Evolutionary conservation across 768 basidiomycete genomes (phyloP), one percentile per base, ranked within the genome.

Genomic region (Boletellus ananiceps): DNA sequence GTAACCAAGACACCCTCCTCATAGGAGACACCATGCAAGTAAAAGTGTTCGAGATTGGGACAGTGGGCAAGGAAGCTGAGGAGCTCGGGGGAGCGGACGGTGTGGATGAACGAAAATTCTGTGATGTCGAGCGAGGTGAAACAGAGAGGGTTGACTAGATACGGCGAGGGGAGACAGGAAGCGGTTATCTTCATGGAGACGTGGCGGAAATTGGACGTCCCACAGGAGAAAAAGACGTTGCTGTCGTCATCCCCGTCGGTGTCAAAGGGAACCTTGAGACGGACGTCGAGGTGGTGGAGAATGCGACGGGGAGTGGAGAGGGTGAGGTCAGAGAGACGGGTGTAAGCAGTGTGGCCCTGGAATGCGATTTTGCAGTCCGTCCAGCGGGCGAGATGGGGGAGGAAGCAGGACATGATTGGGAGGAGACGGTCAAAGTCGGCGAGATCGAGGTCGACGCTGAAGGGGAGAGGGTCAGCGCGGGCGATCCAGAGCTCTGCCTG

Each of bases 41-140:
- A 71, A 54, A 88, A 77, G 16, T 71, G 70, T 61, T 86, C 77
- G 39, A 89, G 74, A 46, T 73, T 69, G 2, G 86, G 83, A 55
- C 80, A 86, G 25, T 74, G 75, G 6, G 71, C 65, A 31, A 90
- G 76, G 61, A 89, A 84, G 38, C 69, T 68, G 51, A 88, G 74
- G 36, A 87, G 69, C 29, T 74, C 72, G 36, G 68, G 66, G 9
- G 83, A 75, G 29, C 71, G 71, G 15, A 74, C 58, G 65, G 71
- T 52, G 68, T 67, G 51, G 57, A 69, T 66, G 16, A 67, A 39
- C 56, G 71, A 52, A 62, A 67, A 59, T 63, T 88, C 86, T 8
- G 69, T 65, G 52, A 88, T 80, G 37, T 71, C 73, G 47, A 88
- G 70, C 34, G 75, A 73, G 12, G 79, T 79, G 57, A 87, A 80